Evolutionary conservation across 495 filamentous ascomycete species (phyloP).

Genomic region (Astrocystis sublimbata): DNA sequence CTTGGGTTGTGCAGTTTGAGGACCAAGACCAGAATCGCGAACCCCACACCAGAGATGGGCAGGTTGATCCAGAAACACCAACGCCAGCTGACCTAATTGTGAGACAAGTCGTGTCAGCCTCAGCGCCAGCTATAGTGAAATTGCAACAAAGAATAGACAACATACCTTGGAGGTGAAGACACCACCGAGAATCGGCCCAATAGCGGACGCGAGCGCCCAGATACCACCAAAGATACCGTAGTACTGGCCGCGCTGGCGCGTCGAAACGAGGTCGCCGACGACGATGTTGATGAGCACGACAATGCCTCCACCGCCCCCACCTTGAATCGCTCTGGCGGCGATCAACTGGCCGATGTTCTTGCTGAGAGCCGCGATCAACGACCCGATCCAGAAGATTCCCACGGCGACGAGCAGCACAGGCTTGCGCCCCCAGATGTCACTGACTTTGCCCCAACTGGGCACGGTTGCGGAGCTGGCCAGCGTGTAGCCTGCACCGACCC

Average conservation of each 20-base stretch:
- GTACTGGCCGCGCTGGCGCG: slow-evolving; percentile 64
- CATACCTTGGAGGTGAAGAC: slow-evolving; percentile 59
- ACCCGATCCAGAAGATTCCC: slow-evolving; percentile 71
- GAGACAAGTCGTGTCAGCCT: background rate
- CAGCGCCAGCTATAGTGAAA: slow-evolving; percentile 1
- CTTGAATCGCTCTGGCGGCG: slow-evolving; percentile 73
- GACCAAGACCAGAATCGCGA: slow-evolving; percentile 66
- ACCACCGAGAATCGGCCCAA: slow-evolving; percentile 76
- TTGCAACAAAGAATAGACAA: background rate
- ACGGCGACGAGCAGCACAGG: slow-evolving; percentile 71
- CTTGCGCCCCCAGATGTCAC: slow-evolving; percentile 84
- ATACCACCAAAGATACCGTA: slow-evolving; percentile 59
- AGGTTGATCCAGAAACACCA: slow-evolving; percentile 47
- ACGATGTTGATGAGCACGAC: slow-evolving; percentile 77
- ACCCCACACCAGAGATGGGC: slow-evolving; percentile 66
- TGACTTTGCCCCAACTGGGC: slow-evolving; percentile 75
- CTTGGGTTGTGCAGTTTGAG: slow-evolving; percentile 71
- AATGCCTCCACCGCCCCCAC: slow-evolving; percentile 75
- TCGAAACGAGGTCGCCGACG: slow-evolving; percentile 74
- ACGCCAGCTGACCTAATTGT: slow-evolving; percentile 36
- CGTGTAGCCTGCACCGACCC: slow-evolving; percentile 69
- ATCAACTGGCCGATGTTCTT: slow-evolving; percentile 72
- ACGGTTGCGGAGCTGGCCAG: slow-evolving; percentile 69
- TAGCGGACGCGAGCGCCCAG: slow-evolving; percentile 69
- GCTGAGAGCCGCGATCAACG: slow-evolving; percentile 67